Conservation (phyloP, 1,139 yeast genomes). For the Saccharomyces uvarum region DNA sequence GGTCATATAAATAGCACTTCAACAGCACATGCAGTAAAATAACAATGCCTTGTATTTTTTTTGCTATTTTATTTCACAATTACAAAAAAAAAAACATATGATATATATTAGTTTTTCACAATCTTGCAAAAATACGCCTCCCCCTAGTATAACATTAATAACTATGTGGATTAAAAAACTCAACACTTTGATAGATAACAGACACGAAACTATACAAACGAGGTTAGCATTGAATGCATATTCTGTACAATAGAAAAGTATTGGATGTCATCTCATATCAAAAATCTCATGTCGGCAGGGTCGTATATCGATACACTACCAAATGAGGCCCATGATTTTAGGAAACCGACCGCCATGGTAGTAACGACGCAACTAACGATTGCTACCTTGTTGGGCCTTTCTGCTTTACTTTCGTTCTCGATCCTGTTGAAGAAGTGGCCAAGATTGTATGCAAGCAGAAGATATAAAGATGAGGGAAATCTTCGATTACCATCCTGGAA, state of each 20-base stretch:
- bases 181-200: neutral
- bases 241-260: neutral
- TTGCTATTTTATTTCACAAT: neutral
- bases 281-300: neutral
- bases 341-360: constrained; percentile 38
- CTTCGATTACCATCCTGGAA: constrained; percentile 39
- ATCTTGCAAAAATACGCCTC: neutral
- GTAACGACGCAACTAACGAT: constrained; percentile 48
- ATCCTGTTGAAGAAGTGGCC: constrained; percentile 60
- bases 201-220: neutral
- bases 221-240: neutral
- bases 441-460: constrained; percentile 57
- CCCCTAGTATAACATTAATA: neutral
- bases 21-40: neutral
- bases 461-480: constrained; percentile 30
- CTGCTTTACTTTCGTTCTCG: constrained; percentile 60
- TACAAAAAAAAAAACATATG: neutral
- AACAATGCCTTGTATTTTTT: neutral
- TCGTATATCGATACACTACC: neutral
- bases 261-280: neutral
- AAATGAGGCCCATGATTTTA: constrained; percentile 30
- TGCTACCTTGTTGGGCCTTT: constrained; percentile 54
- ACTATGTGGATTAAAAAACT: neutral
- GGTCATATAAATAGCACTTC: neutral
- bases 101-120: neutral